Evolutionary conservation across 1,139 yeast species (phyloP), one percentile per base, ranked within the genome.

Genomic region (Nakaseomyces nivariensis): DNA sequence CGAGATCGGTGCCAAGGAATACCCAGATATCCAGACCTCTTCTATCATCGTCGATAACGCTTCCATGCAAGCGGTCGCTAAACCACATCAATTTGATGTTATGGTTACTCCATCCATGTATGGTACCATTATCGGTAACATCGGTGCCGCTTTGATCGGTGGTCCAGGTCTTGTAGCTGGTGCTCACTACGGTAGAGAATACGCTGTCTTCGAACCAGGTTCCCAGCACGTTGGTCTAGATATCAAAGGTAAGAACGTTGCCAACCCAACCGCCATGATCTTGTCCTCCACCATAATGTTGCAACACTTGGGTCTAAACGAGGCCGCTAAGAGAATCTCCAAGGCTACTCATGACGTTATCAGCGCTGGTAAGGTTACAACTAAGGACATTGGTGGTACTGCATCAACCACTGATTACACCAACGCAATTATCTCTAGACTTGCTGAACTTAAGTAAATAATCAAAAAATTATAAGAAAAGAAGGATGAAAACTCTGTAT

Each of bases 81-180:
- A 84, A 73, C 97, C 97, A 61, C 96, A 90, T 72, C 97, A 92
- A 75, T 92, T 90, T 51, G 97, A 92, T 69, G 97, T 92, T 52
- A 79, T 92, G 73, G 97, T 92, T 58, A 89, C 97, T 61, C 98
- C 98, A 61, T 90, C 92, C 79, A 80, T 92, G 75, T 92, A 92
- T 78, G 98, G 98, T 75, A 84, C 96, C 67, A 92, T 92, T 68
- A 76, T 92, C 67, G 89, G 97, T 60, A 92, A 92, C 80, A 89
- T 92, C 67, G 97, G 97, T 75, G 96, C 98, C 59, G 98, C 96
- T 58, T 79, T 92, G 64, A 85, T 92, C 59, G 98, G 98, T 72
- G 97, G 97, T 64, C 97, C 97, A 67, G 97, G 97, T 73, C 78
- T 92, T 64, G 96, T 92, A 52, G 97, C 98, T 64, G 97, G 97